Base-by-base conservation (phyloP, 2,329 filamentous ascomycete species). In the Harringtonia lauricola region DNA sequence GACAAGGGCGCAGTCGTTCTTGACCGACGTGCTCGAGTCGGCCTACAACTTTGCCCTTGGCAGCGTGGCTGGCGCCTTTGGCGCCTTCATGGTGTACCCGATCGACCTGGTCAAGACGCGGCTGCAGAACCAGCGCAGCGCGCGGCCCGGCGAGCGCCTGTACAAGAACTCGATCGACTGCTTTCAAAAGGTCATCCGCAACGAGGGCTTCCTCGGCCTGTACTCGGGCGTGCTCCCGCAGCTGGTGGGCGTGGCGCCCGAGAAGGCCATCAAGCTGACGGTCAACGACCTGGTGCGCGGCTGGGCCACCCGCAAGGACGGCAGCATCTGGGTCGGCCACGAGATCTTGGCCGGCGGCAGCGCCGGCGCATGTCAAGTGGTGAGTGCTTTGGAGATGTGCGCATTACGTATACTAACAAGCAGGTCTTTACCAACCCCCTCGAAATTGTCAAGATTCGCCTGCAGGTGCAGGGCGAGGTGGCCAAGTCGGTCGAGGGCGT, bases 161-260 rank as follows among this genome's bases (percentile, higher is more conserved):
- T 98, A 98, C 69, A 95, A 94, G 66, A 98, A 98, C 72, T 96
- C 90, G 38, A 66, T 95, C 51, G 92, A 98, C 64, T 98, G 92
- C 62, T 88, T 89, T 49, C 81, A 76, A 61, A 98, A 96, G 67
- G 89, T 98, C 34, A 70, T 96, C 50, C 79, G 81, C 50, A 95
- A 96, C 57, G 92, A 98, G 65, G 92, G 92, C 45, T 74, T 94
- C 62, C 74, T 72, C 33, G 92, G 92, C 19, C 66, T 98, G 40
- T 98, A 98, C 69, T 94, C 90, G 40, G 92, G 92, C 59, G 87
- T 98, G 18, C 64, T 95, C 42, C 92, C 92, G 12, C 92, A 98
- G 70, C 75, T 98, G 37, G 86, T 98, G 50, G 92, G 92, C 63
- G 92, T 98, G 37, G 92, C 92, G n/a, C 92, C 92, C 2, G 92